Evolutionary conservation across 208 protist species (phyloP).

Genomic region (Tritrichomonas musculus): DNA sequence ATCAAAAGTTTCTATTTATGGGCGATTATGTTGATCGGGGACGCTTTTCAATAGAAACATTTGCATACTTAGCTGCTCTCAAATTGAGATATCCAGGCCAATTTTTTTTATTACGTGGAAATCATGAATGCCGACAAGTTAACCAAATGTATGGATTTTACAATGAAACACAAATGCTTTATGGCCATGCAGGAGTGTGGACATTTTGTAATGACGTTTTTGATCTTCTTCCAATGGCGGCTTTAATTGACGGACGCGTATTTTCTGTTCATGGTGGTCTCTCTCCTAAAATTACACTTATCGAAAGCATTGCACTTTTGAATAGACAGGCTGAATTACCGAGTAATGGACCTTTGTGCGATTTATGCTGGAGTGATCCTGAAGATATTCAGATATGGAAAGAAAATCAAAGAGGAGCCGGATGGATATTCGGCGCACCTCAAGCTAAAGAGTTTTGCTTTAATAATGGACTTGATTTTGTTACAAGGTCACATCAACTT

Average conservation of each 20-base stretch:
- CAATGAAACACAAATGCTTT: conserved; percentile 65
- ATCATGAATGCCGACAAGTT: conserved; percentile 49
- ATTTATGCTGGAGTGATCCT: conserved; percentile 36
- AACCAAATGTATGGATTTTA: conserved; percentile 48
- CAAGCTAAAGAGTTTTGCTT: conserved; percentile 4
- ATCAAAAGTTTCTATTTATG: conserved; percentile 48
- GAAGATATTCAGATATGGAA: neutral
- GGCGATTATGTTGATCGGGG: conserved; percentile 54
- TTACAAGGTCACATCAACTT: conserved; percentile 72
- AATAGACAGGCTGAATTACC: neutral
- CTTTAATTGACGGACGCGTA: neutral
- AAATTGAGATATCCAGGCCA: conserved; percentile 44
- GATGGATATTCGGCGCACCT: conserved; percentile 3
- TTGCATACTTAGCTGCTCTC: conserved; percentile 42
- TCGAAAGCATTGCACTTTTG: neutral
- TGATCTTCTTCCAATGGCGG: conserved; percentile 30
- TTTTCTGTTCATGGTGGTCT: conserved; percentile 32
- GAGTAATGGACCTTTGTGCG: neutral
- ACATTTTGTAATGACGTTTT: conserved; percentile 4
- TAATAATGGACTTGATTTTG: conserved; percentile 27
- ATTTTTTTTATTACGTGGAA: conserved; percentile 48
- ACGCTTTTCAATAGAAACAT: conserved; percentile 44
- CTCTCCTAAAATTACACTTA: conserved; percentile 13
- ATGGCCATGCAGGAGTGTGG: conserved; percentile 56
- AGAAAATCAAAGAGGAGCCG: conserved; percentile 12